Conservation (phyloP, 1,139 yeast species). For the Meyerozyma sp. region DNA sequence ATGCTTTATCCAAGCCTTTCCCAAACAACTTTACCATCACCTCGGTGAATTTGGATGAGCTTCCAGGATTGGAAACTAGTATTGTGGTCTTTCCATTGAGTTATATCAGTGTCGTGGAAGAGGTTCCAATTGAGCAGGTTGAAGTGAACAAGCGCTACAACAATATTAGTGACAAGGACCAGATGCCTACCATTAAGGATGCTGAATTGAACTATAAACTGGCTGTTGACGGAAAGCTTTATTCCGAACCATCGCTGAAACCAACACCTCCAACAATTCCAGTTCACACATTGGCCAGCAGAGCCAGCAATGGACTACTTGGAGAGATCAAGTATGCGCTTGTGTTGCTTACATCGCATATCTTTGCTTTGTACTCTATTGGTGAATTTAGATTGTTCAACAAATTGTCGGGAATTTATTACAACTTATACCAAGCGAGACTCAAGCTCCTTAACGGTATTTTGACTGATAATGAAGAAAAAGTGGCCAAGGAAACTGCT, state of each 20-base stretch:
- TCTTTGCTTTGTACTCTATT: conserved; percentile 64
- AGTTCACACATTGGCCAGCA: conserved; percentile 27
- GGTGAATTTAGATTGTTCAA: conserved; percentile 61
- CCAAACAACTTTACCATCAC: conserved; percentile 66
- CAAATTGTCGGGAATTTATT: conserved; percentile 48
- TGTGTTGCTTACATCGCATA: conserved; percentile 54
- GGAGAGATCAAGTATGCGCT: conserved; percentile 57
- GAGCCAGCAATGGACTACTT: conserved; percentile 35
- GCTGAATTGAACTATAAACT: conserved; percentile 31
- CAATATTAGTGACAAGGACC: conserved; percentile 24
- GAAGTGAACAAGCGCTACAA: conserved; percentile 27
- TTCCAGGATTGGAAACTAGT: conserved; percentile 49
- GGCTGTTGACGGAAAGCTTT: conserved; percentile 21
- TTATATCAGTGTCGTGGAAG: conserved; percentile 37
- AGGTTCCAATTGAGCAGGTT: conserved; percentile 23
- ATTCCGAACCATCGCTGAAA: conserved; percentile 2
- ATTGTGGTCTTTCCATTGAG: conserved; percentile 60
- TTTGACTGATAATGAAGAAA: conserved; percentile 55
- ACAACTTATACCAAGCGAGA: conserved; percentile 60
- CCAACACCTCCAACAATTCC: conserved; percentile 32
- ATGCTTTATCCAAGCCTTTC: conserved; percentile 55
- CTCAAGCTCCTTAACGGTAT: conserved; percentile 52
- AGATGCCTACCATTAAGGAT: conserved; percentile 43
- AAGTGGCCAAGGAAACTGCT: conserved; percentile 52
- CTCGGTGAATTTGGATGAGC: conserved; percentile 54